Percentiles rank a stretch among this genome's conserved stretches.
Conservation (phyloP, 2,329 filamentous ascomycete genomes). For the Bipolaris oryzae region DNA sequence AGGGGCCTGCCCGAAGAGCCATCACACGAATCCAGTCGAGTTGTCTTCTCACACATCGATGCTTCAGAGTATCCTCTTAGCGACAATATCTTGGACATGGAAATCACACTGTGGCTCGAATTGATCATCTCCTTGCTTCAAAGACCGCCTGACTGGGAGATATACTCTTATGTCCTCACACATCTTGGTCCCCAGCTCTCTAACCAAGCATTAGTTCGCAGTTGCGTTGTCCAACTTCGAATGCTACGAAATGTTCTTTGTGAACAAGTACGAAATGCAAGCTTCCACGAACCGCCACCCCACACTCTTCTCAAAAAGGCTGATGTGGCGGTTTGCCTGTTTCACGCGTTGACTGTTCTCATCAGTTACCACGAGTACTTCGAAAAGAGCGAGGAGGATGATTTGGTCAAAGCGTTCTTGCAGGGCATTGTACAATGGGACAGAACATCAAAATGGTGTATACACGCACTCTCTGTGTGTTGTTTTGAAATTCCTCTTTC, state of each 20-base stretch:
- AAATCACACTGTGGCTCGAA: slow-evolving; percentile 69
- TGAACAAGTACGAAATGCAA: slow-evolving; percentile 78
- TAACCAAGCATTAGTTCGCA: slow-evolving; percentile 84
- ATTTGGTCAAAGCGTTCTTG: slow-evolving; percentile 85
- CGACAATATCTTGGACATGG: slow-evolving; percentile 57
- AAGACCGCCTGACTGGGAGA: slow-evolving; percentile 81
- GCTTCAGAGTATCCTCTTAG: slow-evolving; percentile 39
- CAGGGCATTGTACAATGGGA: slow-evolving; percentile 84
- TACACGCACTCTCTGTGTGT: slow-evolving; percentile 92
- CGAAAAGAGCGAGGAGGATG: slow-evolving; percentile 82
- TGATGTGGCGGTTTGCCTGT: slow-evolving; percentile 87
- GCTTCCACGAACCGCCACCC: slow-evolving; percentile 79
- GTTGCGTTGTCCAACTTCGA: slow-evolving; percentile 74
- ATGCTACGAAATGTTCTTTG: slow-evolving; percentile 77
- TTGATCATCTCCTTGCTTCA: slow-evolving; percentile 75
- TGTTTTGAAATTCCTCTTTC: slow-evolving; percentile 92
- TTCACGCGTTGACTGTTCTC: slow-evolving; percentile 84
- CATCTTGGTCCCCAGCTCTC: slow-evolving; percentile 86
- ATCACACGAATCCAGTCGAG: slow-evolving; percentile 55
- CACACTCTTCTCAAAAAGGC: slow-evolving; percentile 82
- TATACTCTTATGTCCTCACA: slow-evolving; percentile 88
- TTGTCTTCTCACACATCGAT: slow-evolving; percentile 58
- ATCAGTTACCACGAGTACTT: slow-evolving; percentile 90
- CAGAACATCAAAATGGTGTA: slow-evolving; percentile 86
- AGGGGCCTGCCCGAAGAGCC: slow-evolving; percentile 62